Evolutionary conservation across 140 eudicot species (phyloP).

Genomic region (Flaveria floridana): DNA sequence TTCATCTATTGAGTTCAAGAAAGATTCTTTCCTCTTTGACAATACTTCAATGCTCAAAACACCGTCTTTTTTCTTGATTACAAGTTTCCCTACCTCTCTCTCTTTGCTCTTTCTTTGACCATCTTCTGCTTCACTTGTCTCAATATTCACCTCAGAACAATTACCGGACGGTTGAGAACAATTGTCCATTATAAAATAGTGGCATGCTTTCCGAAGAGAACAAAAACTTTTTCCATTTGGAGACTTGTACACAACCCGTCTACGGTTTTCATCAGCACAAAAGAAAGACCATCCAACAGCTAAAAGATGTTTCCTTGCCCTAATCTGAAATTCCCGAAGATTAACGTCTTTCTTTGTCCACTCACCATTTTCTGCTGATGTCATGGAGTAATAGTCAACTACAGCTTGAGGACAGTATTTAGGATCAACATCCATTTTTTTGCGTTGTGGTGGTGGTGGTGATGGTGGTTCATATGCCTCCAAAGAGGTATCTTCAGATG

Average conservation of each 20-base stretch:
- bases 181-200: slow-evolving; percentile 27
- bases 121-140: slow-evolving; percentile 7
- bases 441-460: slow-evolving; percentile 17
- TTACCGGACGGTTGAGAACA: not conserved
- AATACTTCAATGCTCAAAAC: slow-evolving; percentile 29
- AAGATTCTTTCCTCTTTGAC: slow-evolving; percentile 20
- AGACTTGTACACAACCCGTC: slow-evolving; percentile 37
- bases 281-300: slow-evolving; percentile 62
- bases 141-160: slow-evolving; percentile 11
- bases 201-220: slow-evolving; percentile 52
- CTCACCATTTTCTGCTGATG: not conserved
- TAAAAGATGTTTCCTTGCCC: slow-evolving; percentile 58
- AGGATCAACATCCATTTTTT: slow-evolving; percentile 33
- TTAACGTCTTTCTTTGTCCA: slow-evolving; percentile 12
- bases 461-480: slow-evolving; percentile 6
- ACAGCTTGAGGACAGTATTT: slow-evolving; percentile 58
- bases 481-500: slow-evolving; percentile 13
- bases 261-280: not conserved
- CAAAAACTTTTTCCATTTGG: slow-evolving; percentile 44
- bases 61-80: slow-evolving; percentile 41
- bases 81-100: slow-evolving; percentile 28
- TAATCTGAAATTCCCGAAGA: slow-evolving; percentile 6
- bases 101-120: slow-evolving; percentile 19
- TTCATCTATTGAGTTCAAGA: slow-evolving; percentile 18
- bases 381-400: slow-evolving; percentile 36